Base-by-base conservation (phyloP, 768 basidiomycete genomes). In the Termitomyces sp. region DNA sequence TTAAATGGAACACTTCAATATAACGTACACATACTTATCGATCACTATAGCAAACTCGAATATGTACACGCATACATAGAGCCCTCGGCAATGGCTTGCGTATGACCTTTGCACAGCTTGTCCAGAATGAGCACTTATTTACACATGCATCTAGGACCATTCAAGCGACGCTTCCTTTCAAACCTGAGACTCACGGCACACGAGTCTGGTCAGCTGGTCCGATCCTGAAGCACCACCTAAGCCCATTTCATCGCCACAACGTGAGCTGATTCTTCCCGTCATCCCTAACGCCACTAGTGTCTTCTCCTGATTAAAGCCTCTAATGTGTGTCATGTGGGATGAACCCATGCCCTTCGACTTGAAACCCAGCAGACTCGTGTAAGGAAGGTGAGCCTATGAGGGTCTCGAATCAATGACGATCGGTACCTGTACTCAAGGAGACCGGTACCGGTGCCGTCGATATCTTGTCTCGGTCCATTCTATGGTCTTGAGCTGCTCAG, bases 161-260 rank as follows among this genome's bases (percentile, higher is more conserved):
- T 30, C n/a, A 27, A 6, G 26, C 18, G 24, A 37, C 14, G 8
- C 22, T 37, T 24, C 16, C 24, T 14, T 4, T 24, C 30, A 22
- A 56, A 34, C 32, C n/a, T n/a, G n/a, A n/a, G n/a, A n/a, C n/a
- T 12, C 8, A 22, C 1, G 20, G 24, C 10, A 37, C 60, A 58
- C 40, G 60, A 52, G 43, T 39, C 53, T 51, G 44, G 32, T 62
- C 60, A 62, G 56, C 60, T 57, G 60, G 42, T 33, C 36, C 13
- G 32, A 30, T 16, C 34, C 30, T 46, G 20, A 39, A 42, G 26
- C 40, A 6, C 7, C 27, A 44, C 56, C 27, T 46, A 12, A 53
- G 20, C 24, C 33, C 40, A 54, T 37, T 53, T 39, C 24, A 39
- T 46, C 40, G 32, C 33, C 34, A 56, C 53, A 56, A 51, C 20